These are phyloP conservation scores for Phoenix dactylifera DNA, from an alignment of 176 grass and related monocot genomes.

Conservation along the genomic window DNA sequence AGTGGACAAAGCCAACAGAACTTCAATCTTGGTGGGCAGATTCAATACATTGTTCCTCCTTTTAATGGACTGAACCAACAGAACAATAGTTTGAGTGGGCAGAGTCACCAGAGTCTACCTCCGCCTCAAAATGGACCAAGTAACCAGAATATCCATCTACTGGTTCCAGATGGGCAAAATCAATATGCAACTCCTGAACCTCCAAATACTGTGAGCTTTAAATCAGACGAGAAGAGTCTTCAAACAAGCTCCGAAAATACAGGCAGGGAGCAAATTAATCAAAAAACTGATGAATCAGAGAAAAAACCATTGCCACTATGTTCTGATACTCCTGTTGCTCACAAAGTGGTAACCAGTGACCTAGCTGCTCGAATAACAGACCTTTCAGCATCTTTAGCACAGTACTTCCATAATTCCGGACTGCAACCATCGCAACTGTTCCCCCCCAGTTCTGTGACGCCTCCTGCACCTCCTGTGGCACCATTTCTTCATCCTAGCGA, in stretches of 20 bases:
- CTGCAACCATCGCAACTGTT: conserved; percentile 30
- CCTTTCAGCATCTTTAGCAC: conserved; percentile 58
- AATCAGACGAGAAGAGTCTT: conserved; percentile 19
- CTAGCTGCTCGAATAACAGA: conserved; percentile 52
- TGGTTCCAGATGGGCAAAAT: conserved; percentile 29
- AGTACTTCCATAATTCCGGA: conserved; percentile 57
- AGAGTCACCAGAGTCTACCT: conserved; percentile 22
- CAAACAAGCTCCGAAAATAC: no score
- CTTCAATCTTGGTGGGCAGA: not conserved
- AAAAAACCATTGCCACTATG: conserved; percentile 1
- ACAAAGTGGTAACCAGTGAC: conserved; percentile 42
- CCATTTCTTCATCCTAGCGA: conserved; percentile 30
- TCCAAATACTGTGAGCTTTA: conserved; percentile 24
- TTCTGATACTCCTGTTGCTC: conserved; percentile 31
- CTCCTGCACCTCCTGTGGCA: conserved; percentile 10
- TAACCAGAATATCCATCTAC: conserved; percentile 29
- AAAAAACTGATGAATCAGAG: conserved; percentile 9
- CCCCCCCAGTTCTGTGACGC: conserved; percentile 17
- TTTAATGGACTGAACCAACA: conserved; percentile 24
- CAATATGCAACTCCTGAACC: conserved; percentile 29
- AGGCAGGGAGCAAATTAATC: not conserved
- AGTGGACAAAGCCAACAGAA: conserved; percentile 9
- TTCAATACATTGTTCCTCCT: conserved; percentile 7
- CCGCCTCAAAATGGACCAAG: conserved; percentile 22
- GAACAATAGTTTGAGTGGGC: conserved; percentile 21